phyloP scores from a whole-genome alignment of 139 green algal species.

The Chloropicon primus region DNA sequence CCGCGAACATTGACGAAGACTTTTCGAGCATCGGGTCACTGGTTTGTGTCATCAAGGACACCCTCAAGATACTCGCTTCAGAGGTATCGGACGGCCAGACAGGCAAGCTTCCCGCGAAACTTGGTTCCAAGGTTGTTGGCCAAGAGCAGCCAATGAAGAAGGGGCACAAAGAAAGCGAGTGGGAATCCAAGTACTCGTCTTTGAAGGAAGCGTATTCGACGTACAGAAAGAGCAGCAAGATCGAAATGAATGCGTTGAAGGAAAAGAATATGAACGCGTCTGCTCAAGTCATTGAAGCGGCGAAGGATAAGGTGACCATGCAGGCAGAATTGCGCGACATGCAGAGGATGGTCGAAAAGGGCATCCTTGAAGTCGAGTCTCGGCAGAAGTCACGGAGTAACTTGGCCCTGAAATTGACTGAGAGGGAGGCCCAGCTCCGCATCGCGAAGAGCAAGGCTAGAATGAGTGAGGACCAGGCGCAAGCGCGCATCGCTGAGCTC shows the following conservation, averaged over 20 bases:
- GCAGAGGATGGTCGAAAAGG: background rate
- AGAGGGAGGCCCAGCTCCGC: background rate
- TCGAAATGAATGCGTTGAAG: background rate
- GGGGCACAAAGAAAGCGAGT: background rate
- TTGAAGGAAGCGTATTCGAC: background rate
- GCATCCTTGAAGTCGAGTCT: background rate
- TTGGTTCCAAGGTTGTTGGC: background rate
- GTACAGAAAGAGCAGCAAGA: background rate
- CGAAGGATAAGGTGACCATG: background rate
- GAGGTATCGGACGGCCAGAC: background rate
- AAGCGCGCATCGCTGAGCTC: background rate
- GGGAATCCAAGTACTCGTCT: background rate
- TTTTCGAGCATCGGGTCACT: background rate
- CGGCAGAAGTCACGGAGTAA: background rate
- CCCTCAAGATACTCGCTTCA: background rate
- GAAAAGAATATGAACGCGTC: background rate
- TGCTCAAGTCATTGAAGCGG: background rate
- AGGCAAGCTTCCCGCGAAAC: background rate
- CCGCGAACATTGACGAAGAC: background rate
- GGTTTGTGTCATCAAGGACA: background rate
- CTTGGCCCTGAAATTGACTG: background rate
- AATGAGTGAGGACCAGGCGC: background rate
- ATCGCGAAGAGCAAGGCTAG: background rate
- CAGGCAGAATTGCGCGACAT: background rate
- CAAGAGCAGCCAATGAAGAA: background rate